Base-by-base conservation (phyloP, 1,284 basidiomycete species). In the Veloporphyrellus conicus region DNA sequence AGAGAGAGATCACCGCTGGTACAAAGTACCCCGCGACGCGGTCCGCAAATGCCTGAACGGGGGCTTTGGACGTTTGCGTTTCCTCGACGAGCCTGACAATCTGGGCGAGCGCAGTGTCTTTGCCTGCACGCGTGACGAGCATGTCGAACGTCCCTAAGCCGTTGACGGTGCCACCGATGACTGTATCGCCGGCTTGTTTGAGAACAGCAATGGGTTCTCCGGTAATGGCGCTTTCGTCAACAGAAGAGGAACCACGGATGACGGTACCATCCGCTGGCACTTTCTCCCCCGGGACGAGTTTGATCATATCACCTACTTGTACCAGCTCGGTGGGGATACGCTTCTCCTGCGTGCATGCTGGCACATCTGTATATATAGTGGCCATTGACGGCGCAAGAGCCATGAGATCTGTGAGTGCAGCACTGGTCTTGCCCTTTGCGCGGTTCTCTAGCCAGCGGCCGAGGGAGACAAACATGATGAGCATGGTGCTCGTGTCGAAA, bases 401-500 rank as follows among this genome's bases (percentile, higher is more conserved):
- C 86, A 99, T 96, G 40, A 99, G 81, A 62, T 96, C 92, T 4
- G 93, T 97, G 20, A 99, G 78, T 1, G 96, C 96, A 1, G 93
- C 93, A 47, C 91, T 93, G 1, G 96, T 99, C 69, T 91, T 90
- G 35, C 96, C 95, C 68, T 99, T 99, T 33, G 96, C 96, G 42
- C 86, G 79, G 69, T 97, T 99, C 71, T 99, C 96, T 44, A 99
- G 79, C 70, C 89, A 97, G 33, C 96, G 84, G 2, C 95, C 96
- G 25, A 99, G 81, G 4, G 92, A 93, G 58, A 98, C 90, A 65
- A 99, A 99, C 69, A 87, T 93, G 76, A 99, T 90, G 49, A 99
- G 75, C 96, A 99, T 99, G 15, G 94, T 96, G 60, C 90, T 94
- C 2, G 96, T 99, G 71, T 99, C 96, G 71, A 99, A 99, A 73